Evolutionary conservation across 352 stramenopile species (phyloP).

Genomic region (Phytophthora cryptogea): DNA sequence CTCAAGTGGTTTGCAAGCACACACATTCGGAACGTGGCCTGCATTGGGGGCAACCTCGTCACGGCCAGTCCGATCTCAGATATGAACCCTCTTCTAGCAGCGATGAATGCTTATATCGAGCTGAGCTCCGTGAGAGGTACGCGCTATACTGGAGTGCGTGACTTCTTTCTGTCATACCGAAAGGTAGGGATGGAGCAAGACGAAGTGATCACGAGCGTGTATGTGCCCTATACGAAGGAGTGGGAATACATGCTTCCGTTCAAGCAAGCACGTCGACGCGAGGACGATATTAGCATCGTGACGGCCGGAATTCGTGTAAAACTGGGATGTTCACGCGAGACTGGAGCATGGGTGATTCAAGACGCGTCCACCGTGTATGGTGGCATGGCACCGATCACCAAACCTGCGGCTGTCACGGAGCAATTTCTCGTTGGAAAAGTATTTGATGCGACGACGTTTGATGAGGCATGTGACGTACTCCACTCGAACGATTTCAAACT

Average conservation of each 20-base stretch:
- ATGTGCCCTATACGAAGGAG: conserved; percentile 84
- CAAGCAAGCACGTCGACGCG: conserved; percentile 94
- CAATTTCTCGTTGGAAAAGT: conserved; percentile 79
- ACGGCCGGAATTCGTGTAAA: conserved; percentile 92
- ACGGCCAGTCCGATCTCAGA: conserved; percentile 97
- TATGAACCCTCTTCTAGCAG: conserved; percentile 96
- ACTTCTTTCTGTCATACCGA: conserved; percentile 96
- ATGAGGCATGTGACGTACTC: conserved; percentile 82
- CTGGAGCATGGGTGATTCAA: conserved; percentile 79
- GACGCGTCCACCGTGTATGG: conserved; percentile 66
- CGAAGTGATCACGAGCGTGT: conserved; percentile 93
- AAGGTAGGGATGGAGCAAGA: conserved; percentile 88
- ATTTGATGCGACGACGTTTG: conserved; percentile 84
- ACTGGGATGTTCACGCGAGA: conserved; percentile 58
- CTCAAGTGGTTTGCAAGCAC: conserved; percentile 97
- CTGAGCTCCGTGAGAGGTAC: conserved; percentile 41
- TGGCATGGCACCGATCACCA: conserved; percentile 76
- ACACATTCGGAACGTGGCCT: conserved; percentile 97
- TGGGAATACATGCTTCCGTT: conserved; percentile 95
- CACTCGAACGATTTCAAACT: conserved; percentile 90
- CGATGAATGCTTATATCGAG: conserved; percentile 81
- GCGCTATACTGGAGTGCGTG: conserved; percentile 70
- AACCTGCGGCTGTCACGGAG: conserved; percentile 53
- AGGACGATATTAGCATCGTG: conserved; percentile 98
- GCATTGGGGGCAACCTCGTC: conserved; percentile 96